Evolutionary conservation across 495 filamentous ascomycete species (phyloP), one percentile per base, ranked within the genome.

Genomic region (Podospora pseudocomata): DNA sequence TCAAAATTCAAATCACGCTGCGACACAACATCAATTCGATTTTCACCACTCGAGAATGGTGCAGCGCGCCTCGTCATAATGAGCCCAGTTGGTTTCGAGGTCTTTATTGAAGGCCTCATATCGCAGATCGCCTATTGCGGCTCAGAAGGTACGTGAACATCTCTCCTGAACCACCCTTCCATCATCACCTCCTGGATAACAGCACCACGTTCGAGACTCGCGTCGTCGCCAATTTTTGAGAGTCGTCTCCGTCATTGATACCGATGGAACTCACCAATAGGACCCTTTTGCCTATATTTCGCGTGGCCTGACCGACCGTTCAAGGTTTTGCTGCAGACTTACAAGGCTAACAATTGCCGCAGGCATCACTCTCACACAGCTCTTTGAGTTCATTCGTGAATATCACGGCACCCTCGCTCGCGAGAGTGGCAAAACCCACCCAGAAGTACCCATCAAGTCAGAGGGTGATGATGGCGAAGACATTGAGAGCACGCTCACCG

Each of bases 41-140:
- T 76, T 76, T 73, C 30, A 11, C 13, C 28, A n/a, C 13, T 49
- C 54, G 49, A 74, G 60, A 65, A 83, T 79, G 77, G 65, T 34
- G 67, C 55, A 27, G 28, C 65, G 44, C 60, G 26, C 49, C 27
- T 65, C 30, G 58, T 55, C 70, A 78, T 64, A n/a, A 93, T 94
- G 92, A 78, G 64, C 55, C 86, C 81, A 65, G 81, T 77, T 63
- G 86, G 86, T 68, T 79, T 91, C 65, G 89, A 92, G 76, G 86
- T 86, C 67, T 78, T 95, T 77, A 87, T 93, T 60, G 85, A 90
- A 70, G 88, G 86, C 73, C 78, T 94, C 60, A 78, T 94, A 59
- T 84, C 85, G 20, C 89, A 91, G 81, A 89, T 94, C 74, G 90
- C 91, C 6, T 82, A 81, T 72, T 80, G 79, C 64, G 91, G 91